phyloP scores from a whole-genome alignment of 108 stramenopile genomes.

The Skeletonema marinoi region DNA sequence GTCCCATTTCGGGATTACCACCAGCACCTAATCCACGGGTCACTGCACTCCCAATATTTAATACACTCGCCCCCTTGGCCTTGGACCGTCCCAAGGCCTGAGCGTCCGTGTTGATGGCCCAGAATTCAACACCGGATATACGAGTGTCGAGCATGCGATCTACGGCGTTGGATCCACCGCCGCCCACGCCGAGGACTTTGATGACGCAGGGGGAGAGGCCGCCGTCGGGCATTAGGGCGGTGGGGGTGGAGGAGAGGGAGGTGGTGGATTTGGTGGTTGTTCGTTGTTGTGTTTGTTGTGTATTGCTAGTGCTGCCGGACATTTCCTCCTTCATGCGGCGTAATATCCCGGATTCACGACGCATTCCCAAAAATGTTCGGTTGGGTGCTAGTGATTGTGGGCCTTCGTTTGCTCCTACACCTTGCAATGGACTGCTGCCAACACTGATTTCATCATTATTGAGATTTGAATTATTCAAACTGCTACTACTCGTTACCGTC shows the following conservation, averaged over 20 bases:
- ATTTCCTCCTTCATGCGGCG: slow-evolving; percentile 18
- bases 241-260: background rate
- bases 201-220: slow-evolving; percentile 73
- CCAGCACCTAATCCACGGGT: slow-evolving; percentile 92
- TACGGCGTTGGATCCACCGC: slow-evolving; percentile 68
- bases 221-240: slow-evolving; percentile 66
- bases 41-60: slow-evolving; percentile 84
- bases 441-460: background rate
- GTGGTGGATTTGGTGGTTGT: background rate
- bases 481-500: background rate
- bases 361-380: slow-evolving; percentile 40
- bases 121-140: slow-evolving; percentile 87
- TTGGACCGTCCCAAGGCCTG: slow-evolving; percentile 79
- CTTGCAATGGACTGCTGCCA: background rate
- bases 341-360: slow-evolving; percentile 39
- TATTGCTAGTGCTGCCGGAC: background rate
- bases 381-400: slow-evolving; percentile 20
- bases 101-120: slow-evolving; percentile 91
- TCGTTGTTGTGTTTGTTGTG: background rate
- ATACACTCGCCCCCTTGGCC: slow-evolving; percentile 59
- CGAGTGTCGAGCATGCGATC: slow-evolving; percentile 89
- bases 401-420: background rate
- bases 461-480: background rate
- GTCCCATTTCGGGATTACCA: slow-evolving; percentile 86
- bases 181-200: slow-evolving; percentile 84